Base-by-base conservation (phyloP, 345 rosid species). In the Pistacia vera region DNA sequence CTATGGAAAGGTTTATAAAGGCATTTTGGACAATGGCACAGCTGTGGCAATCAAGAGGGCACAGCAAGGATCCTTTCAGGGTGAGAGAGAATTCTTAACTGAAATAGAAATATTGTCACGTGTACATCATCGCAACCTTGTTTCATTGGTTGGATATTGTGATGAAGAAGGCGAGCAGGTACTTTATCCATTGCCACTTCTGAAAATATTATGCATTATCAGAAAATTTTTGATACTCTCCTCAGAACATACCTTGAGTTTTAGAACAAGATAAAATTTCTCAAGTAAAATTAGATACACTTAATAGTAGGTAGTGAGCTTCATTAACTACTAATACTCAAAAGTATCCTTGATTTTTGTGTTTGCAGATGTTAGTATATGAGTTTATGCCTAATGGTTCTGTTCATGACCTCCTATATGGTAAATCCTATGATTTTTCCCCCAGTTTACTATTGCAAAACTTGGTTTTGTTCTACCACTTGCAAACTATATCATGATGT, bases 111-210 rank as follows among this genome's bases (percentile, higher is more conserved):
- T 86, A 38, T 66, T 88, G 74, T 86, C 85, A 2, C 78, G 89
- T n/a, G 48, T 88, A 59, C 92, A 88, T 77, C 90, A 86, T 72
- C 87, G 90, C n/a, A 86, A 88, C 79, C 84, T 88, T 70, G 92
- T 86, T 73, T 82, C 87, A 48, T 79, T 86, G 78, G 74, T 86
- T 51, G 92, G 92, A 57, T 88, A 86, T 61, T 88, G 92, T 62
- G 81, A 76, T 44, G 85, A 88, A 81, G 76, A 73, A 80, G 80
- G 59, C 22, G 92, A 86, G 76, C 90, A 86, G 79, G 90, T 83
- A 33, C 9, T 12, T 62, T 41, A 11, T 68, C 49, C 51, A 16
- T 58, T 8, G 18, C 11, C 11, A 54, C 49, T 61, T 16, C 49
- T 4, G 12, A 1, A 54, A 54, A 3, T 16, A 0, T 30, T 14